These are phyloP conservation scores for Cladophialophora chaetospira DNA, from an alignment of 2,329 filamentous ascomycete genomes.

Conservation along the genomic window DNA sequence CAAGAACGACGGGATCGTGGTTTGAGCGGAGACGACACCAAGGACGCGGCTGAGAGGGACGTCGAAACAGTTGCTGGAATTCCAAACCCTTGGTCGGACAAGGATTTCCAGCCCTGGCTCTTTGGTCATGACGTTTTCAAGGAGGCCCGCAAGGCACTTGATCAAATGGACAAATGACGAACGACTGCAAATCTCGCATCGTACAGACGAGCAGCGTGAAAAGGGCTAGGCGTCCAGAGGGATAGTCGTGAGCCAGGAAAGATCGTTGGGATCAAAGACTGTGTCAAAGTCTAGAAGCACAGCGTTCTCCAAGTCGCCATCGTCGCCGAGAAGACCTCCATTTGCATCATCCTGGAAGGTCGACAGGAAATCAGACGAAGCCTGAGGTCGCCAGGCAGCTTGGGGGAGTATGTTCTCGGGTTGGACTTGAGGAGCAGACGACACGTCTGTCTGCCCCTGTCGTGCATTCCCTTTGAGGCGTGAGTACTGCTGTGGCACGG, in stretches of 20 bases:
- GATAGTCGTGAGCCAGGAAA: slow-evolving; percentile 16
- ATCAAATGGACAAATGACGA: too few relatives aligned
- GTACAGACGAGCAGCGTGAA: too few relatives aligned
- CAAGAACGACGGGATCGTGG: slow-evolving; percentile 46
- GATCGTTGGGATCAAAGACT: slow-evolving; percentile 14
- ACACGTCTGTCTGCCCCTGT: too few relatives aligned
- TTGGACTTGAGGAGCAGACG: neutral
- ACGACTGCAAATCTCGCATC: too few relatives aligned
- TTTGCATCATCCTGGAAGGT: neutral
- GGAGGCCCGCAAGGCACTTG: too few relatives aligned
- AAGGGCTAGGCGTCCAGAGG: too few relatives aligned
- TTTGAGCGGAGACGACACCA: slow-evolving; percentile 41
- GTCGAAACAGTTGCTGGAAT: slow-evolving; percentile 39
- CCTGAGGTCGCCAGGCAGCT: neutral
- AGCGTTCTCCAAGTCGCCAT: neutral
- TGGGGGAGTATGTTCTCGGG: neutral
- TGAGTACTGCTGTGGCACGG: slow-evolving; percentile 14
- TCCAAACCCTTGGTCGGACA: slow-evolving; percentile 53
- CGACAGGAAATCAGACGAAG: neutral
- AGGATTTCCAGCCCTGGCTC: slow-evolving; percentile 48
- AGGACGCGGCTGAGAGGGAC: slow-evolving; percentile 42
- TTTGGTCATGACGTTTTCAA: slow-evolving; percentile 52
- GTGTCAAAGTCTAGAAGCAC: slow-evolving; percentile 4
- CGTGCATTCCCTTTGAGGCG: neutral
- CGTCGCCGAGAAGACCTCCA: neutral